Base-by-base conservation (phyloP, 2,329 filamentous ascomycete genomes). In the Curvularia sp. region DNA sequence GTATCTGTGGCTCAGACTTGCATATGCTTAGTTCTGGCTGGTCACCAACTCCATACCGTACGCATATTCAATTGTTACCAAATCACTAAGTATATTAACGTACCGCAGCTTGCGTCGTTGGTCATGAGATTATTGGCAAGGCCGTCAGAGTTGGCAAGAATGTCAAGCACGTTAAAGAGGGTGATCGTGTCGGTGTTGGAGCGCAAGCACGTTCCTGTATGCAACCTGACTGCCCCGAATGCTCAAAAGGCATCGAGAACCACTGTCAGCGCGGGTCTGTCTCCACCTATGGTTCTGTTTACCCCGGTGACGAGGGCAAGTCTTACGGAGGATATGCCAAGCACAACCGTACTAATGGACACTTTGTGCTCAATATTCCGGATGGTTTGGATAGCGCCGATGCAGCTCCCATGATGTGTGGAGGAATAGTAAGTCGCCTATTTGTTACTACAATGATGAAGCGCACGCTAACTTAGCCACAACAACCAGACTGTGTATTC, bases 401-500 rank as follows among this genome's bases (percentile, higher is more conserved):
- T 45, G 90, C 88, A 1, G 91, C 90, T 1, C 90, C 90, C 5
- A 92, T 93, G 88, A 83, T 95, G 64, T 96, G 92, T 77, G 92
- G 90, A 41, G 92, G 92, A 60, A 82, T 95, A 63, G 47, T 49
- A 49, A 28, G 47, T 49, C 5, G 13, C n/a, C 2, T 13, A 13
- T 19, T 13, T 8, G n/a, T 27, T 28, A 39, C 8, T 2, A 19
- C 15, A 12, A 19, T 8, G 3, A 7, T 21, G n/a, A 9, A 36
- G 3, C 10, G 21, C n/a, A 28, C 25, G n/a, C 34, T 49, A 8
- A 49, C 34, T 10, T 10, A 28, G 23, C 5, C 32, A 27, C 32
- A 13, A 27, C 32, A 13, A 28, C 23, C 13, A 49, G 47, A 95
- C 92, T 0, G 86, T 87, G 32, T 96, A 88, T 80, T 89, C 85